Evolutionary conservation across 345 rosid species (phyloP).

Genomic region (Brassica carinata): DNA sequence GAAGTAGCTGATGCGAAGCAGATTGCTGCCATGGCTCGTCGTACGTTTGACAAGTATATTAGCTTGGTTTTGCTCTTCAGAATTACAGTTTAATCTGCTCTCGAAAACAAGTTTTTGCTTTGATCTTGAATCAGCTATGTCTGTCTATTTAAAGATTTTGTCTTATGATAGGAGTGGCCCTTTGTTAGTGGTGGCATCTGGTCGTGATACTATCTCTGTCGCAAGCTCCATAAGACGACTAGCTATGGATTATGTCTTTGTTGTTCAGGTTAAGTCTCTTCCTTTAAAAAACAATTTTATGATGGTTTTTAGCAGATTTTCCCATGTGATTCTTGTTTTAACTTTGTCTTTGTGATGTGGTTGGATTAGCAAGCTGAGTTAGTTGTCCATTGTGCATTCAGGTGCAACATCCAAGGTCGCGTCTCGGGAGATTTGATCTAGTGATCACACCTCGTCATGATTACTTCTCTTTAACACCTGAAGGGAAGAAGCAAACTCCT

Average conservation of each 20-base stretch:
- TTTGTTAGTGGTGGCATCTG: slow-evolving; percentile 86
- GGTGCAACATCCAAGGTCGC: slow-evolving; percentile 93
- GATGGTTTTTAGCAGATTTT: too few species aligned
- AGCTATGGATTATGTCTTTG: slow-evolving; percentile 77
- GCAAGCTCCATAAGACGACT: slow-evolving; percentile 81
- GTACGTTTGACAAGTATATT: slow-evolving; percentile 60
- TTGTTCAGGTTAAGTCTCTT: slow-evolving; percentile 69
- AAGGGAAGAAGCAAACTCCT: slow-evolving; percentile 68
- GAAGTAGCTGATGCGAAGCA: slow-evolving; percentile 72
- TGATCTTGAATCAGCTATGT: slow-evolving; percentile 2
- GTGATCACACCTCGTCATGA: slow-evolving; percentile 88
- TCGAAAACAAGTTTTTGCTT: neutral
- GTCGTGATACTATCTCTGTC: slow-evolving; percentile 72
- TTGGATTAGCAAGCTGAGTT: neutral
- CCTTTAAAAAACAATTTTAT: neutral
- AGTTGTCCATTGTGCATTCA: slow-evolving; percentile 37
- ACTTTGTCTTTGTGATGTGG: neutral
- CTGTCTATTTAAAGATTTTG: neutral
- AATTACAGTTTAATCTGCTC: neutral
- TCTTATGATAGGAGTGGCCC: slow-evolving; percentile 66
- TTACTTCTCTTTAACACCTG: slow-evolving; percentile 77
- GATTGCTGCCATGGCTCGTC: slow-evolving; percentile 72
- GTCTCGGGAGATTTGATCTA: slow-evolving; percentile 79
- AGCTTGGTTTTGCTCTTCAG: slow-evolving; percentile 11
- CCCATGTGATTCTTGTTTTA: neutral